phyloP scores from a whole-genome alignment of 768 basidiomycete genomes.

The Amanita brunnescens region DNA sequence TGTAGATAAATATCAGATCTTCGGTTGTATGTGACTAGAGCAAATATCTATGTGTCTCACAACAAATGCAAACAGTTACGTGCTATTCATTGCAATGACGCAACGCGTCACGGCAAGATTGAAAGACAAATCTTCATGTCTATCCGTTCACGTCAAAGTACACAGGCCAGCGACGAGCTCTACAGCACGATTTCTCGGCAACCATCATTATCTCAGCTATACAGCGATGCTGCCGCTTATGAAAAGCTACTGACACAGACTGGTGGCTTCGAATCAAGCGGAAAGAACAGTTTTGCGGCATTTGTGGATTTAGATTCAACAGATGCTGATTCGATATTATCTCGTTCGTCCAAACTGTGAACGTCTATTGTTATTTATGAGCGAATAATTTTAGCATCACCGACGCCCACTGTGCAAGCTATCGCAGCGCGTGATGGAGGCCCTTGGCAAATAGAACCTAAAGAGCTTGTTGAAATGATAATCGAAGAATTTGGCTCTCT shows the following conservation, averaged over 20 bases:
- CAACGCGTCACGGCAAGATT: not conserved
- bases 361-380: not conserved
- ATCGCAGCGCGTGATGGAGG: slow-evolving; percentile 13
- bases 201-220: slow-evolving; percentile 24
- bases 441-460: slow-evolving; percentile 29
- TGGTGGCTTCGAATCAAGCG: slow-evolving; percentile 16
- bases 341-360: not conserved
- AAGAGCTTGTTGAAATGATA: slow-evolving; percentile 41
- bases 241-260: slow-evolving; percentile 24
- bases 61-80: not conserved
- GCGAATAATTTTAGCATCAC: not conserved
- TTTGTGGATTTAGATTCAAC: slow-evolving; percentile 36
- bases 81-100: not conserved
- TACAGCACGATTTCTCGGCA: slow-evolving; percentile 10
- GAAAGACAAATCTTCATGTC: not conserved
- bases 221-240: slow-evolving; percentile 30
- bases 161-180: not conserved
- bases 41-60: not conserved
- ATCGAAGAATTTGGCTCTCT: slow-evolving; percentile 50
- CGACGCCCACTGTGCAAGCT: not conserved
- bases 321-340: not conserved
- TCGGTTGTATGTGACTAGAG: no score
- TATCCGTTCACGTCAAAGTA: not conserved
- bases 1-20: not conserved
- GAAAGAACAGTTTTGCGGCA: slow-evolving; percentile 27